Evolutionary conservation across 768 basidiomycete genomes (phyloP).

Genomic region (Rhizopogon sp.): DNA sequence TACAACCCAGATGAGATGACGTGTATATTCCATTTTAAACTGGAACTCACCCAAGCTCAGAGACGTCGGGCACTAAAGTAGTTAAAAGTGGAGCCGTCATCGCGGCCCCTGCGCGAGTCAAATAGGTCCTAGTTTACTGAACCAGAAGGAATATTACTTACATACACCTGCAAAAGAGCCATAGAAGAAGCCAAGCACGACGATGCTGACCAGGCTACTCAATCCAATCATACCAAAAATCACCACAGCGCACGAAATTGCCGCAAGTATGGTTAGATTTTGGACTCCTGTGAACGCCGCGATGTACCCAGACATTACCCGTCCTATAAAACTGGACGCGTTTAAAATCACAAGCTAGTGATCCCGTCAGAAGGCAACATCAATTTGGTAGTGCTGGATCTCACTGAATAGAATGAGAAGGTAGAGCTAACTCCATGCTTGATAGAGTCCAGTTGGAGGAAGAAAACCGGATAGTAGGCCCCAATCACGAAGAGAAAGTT

Average conservation of each 20-base stretch:
- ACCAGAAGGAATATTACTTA: slow-evolving; percentile 5
- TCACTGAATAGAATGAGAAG: slow-evolving; percentile 47
- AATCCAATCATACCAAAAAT: slow-evolving; percentile 38
- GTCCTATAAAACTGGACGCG: slow-evolving; percentile 22
- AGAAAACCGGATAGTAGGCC: slow-evolving; percentile 46
- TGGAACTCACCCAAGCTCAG: slow-evolving; percentile 41
- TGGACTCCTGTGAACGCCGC: slow-evolving; percentile 34
- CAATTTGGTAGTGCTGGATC: slow-evolving; percentile 2
- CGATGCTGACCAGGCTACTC: slow-evolving; percentile 26
- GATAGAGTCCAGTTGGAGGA: slow-evolving; percentile 45
- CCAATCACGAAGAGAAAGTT: slow-evolving; percentile 24
- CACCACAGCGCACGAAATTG: slow-evolving; percentile 25
- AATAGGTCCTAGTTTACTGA: background rate
- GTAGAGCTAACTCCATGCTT: slow-evolving; percentile 35
- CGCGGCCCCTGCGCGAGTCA: slow-evolving; percentile 1
- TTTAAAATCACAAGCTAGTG: slow-evolving; percentile 28
- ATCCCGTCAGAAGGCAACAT: background rate
- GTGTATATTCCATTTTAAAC: background rate
- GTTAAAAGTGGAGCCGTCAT: slow-evolving; percentile 39
- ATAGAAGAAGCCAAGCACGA: slow-evolving; percentile 35
- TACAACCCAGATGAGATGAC: background rate
- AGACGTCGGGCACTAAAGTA: slow-evolving; percentile 35
- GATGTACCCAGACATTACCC: slow-evolving; percentile 26
- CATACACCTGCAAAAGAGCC: slow-evolving; percentile 40
- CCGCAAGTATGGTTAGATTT: slow-evolving; percentile 34